Evolutionary conservation across 2,329 filamentous ascomycete species (phyloP), one percentile per base, ranked within the genome.

Genomic region (Alternaria arborescens): DNA sequence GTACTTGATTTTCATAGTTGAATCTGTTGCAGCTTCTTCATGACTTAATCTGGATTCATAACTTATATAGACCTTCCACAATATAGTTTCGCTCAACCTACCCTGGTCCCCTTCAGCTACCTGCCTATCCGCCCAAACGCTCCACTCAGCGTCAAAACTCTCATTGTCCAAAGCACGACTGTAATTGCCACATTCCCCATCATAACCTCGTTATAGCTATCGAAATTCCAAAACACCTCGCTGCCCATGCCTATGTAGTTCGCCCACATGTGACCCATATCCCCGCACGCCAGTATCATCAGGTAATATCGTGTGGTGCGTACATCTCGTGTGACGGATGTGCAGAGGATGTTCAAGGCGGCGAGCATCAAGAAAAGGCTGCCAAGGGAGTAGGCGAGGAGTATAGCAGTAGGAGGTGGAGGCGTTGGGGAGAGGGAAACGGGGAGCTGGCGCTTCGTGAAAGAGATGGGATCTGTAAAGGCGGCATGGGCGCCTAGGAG

Each of bases 171-270:
- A 61, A 75, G 56, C 48, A 75, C 70, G 7, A 62, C 60, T 20
- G 64, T 74, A 8, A 65, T 28, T 1, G 60, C 67, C 51, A 75
- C 69, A 62, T 74, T 75, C 20, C 71, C 71, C 64, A 68, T 69
- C 70, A 75, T 71, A 41, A 68, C 64, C 50, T 64, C 65, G 44
- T 69, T 72, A 55, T 69, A 74, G 12, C 40, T 52, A 11, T 40
- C 38, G 10, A 68, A 71, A n/a, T 71, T 44, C 70, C 63, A 72
- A 40, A 75, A 72, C 12, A 67, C 47, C 10, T 66, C 60, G 3
- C 50, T 53, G 0, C 64, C 69, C 69, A 76, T 69, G 22, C 60
- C 66, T 11, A 44, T 41, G 36, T 74, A 75, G 38, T 62, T 71
- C 5, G 62, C 50, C 20, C 62, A 68, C 8, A 76, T 68, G 51